These are phyloP conservation scores for Dioscorea alata DNA, from an alignment of 106 monocot genomes.

Conservation along the genomic window DNA sequence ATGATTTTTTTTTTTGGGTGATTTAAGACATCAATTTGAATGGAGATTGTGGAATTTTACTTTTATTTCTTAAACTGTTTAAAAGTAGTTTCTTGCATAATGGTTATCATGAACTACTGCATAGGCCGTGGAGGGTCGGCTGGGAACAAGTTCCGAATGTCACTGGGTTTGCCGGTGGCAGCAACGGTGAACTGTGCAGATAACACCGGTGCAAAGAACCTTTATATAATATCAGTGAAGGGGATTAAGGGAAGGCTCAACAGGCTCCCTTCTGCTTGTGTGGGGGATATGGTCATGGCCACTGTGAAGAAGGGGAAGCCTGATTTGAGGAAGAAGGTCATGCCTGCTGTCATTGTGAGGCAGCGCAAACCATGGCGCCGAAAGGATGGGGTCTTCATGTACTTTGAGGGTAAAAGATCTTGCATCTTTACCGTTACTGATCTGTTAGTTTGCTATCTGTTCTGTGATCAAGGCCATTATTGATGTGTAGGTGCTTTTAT, in stretches of 20 bases:
- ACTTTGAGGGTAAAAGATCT: conserved; percentile 38
- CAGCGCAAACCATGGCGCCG: conserved; percentile 65
- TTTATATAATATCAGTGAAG: conserved; percentile 59
- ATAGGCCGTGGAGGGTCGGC: conserved; percentile 31
- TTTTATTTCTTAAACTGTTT: too few relatives aligned
- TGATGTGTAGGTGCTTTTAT: too few relatives aligned
- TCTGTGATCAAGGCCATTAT: not conserved
- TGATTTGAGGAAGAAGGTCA: conserved; percentile 59
- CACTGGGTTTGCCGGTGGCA: conserved; percentile 62
- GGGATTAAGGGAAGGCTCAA: conserved; percentile 53
- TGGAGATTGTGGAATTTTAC: too few relatives aligned
- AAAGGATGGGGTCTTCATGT: conserved; percentile 74
- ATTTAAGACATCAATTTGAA: too few relatives aligned
- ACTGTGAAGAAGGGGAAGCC: conserved; percentile 69
- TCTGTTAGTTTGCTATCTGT: not conserved
- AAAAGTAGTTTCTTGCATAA: not conserved
- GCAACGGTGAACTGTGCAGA: conserved; percentile 57
- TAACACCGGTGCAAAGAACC: conserved; percentile 55
- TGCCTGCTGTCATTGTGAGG: conserved; percentile 61
- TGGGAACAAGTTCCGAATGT: conserved; percentile 61
- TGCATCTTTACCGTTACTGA: too few relatives aligned
- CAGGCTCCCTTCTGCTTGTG: conserved; percentile 45
- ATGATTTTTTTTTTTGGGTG: too few relatives aligned
- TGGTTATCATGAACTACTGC: not conserved
- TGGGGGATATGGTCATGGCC: conserved; percentile 69